A percentile compares a stretch with the other conserved stretches of the same genome.
Conservation (phyloP, 139 green algal species). For the Tetraselmis striata region DNA sequence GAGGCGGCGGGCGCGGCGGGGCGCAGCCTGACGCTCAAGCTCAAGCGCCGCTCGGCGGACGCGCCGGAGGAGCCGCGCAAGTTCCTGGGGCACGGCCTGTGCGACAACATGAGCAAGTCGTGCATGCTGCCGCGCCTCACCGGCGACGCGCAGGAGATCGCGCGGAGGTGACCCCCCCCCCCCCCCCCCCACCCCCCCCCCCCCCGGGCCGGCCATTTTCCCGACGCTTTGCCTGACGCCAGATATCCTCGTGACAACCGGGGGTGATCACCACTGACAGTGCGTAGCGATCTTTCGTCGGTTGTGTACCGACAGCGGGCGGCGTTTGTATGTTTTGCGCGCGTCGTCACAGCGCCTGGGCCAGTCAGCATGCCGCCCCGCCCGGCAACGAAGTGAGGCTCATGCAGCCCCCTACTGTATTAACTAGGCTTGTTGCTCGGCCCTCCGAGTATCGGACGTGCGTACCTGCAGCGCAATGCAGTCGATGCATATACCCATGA, state of each 20-base stretch:
- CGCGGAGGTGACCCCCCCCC: constrained; percentile 9
- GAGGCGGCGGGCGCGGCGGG: constrained; percentile 34
- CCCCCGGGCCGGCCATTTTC: constrained; percentile 30
- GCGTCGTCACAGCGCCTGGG: too few relatives aligned
- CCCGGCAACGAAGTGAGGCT: too few relatives aligned
- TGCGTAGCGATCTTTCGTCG: constrained; percentile 89
- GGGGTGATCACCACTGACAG: constrained; percentile 52
- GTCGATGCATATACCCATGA: too few relatives aligned
- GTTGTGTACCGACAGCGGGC: constrained; percentile 70
- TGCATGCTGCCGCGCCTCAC: constrained; percentile 29
- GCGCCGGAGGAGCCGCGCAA: constrained; percentile 66
- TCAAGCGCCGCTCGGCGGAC: constrained; percentile 66
- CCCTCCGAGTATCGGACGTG: too few relatives aligned
- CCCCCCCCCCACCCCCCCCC: constrained; percentile 24
- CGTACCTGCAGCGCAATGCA: too few relatives aligned
- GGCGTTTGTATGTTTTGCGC: too few relatives aligned
- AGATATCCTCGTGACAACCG: constrained; percentile 72
- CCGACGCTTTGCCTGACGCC: constrained; percentile 59
- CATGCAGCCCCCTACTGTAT: too few relatives aligned
- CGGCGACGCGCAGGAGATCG: constrained; percentile 1
- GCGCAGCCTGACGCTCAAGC: constrained; percentile 70
- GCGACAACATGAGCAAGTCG: constrained; percentile 68
- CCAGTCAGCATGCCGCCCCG: too few relatives aligned
- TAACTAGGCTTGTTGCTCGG: too few relatives aligned
- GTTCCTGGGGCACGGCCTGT: constrained; percentile 84